phyloP scores from a whole-genome alignment of 176 grass and related monocot species.

The Oryza longistaminata region DNA sequence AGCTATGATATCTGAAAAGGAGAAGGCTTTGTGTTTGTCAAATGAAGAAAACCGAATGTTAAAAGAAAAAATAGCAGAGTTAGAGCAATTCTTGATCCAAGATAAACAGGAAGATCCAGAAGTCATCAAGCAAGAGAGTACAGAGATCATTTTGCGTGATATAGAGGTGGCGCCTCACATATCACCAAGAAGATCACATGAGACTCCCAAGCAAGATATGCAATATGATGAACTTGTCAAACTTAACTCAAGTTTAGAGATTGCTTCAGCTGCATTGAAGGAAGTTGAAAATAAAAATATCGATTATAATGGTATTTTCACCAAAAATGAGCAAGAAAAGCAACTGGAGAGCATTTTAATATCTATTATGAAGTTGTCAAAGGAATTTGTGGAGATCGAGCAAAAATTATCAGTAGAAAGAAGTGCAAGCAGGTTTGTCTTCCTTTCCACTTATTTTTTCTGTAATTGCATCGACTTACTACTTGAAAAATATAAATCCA shows the following conservation, averaged over 20 bases:
- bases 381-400: constrained; percentile 70
- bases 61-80: constrained; percentile 48
- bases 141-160: constrained; percentile 51
- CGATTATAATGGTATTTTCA: constrained; percentile 17
- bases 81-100: constrained; percentile 22
- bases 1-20: constrained; percentile 54
- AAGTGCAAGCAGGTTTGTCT: constrained; percentile 60
- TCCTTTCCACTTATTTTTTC: background rate
- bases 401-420: constrained; percentile 45
- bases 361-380: constrained; percentile 71
- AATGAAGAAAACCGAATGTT: constrained; percentile 69
- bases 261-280: constrained; percentile 31
- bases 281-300: constrained; percentile 36
- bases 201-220: constrained; percentile 26
- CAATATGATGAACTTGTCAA: constrained; percentile 46
- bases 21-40: constrained; percentile 50
- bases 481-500: background rate
- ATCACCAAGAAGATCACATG: constrained; percentile 38
- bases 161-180: constrained; percentile 39
- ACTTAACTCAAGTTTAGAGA: constrained; percentile 42
- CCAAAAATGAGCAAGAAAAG: constrained; percentile 69
- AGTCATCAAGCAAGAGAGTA: constrained; percentile 51
- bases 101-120: constrained; percentile 45
- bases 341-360: constrained; percentile 62
- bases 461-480: background rate